phyloP scores from a whole-genome alignment of 2,329 filamentous ascomycete genomes.

The Neophaeococcomyces aloes region DNA sequence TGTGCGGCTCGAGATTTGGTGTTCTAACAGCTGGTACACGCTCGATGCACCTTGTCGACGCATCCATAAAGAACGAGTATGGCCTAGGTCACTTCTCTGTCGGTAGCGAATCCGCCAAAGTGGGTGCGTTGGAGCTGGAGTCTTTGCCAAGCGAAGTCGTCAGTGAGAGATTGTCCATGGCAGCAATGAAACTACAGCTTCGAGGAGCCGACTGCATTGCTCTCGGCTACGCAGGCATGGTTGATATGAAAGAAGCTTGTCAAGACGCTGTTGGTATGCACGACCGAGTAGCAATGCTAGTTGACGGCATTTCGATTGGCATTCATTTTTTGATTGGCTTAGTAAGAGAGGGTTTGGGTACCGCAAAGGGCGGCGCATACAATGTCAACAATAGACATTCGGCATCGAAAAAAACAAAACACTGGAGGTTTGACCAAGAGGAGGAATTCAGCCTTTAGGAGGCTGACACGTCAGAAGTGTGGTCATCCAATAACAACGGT shows the following conservation, averaged over 20 bases:
- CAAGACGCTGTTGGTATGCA: slow-evolving; percentile 37
- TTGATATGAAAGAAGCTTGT: slow-evolving; percentile 36
- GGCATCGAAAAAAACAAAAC: not conserved
- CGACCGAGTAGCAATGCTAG: slow-evolving; percentile 33
- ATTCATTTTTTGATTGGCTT: slow-evolving; percentile 24
- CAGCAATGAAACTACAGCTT: slow-evolving; percentile 31
- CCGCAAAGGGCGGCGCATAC: slow-evolving; percentile 1
- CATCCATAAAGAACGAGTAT: slow-evolving; percentile 31
- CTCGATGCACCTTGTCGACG: slow-evolving; percentile 32
- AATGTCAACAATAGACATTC: not conserved
- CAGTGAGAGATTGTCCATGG: slow-evolving; percentile 29
- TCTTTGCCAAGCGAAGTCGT: slow-evolving; percentile 29
- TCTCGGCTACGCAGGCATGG: slow-evolving; percentile 43
- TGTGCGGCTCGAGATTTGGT: slow-evolving; percentile 38
- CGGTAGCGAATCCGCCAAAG: slow-evolving; percentile 32
- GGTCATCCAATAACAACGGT: no score
- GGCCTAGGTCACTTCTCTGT: slow-evolving; percentile 34
- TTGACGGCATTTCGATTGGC: slow-evolving; percentile 41
- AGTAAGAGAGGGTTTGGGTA: slow-evolving; percentile 12
- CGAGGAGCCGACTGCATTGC: slow-evolving; percentile 36
- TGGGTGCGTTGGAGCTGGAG: slow-evolving; percentile 39
- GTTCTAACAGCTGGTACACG: slow-evolving; percentile 35
- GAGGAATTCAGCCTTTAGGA: no score
- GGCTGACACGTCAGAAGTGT: no score
- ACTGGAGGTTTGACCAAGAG: no score